phyloP scores from a whole-genome alignment of 345 rosid genomes.

The Arabidopsis arenosa region DNA sequence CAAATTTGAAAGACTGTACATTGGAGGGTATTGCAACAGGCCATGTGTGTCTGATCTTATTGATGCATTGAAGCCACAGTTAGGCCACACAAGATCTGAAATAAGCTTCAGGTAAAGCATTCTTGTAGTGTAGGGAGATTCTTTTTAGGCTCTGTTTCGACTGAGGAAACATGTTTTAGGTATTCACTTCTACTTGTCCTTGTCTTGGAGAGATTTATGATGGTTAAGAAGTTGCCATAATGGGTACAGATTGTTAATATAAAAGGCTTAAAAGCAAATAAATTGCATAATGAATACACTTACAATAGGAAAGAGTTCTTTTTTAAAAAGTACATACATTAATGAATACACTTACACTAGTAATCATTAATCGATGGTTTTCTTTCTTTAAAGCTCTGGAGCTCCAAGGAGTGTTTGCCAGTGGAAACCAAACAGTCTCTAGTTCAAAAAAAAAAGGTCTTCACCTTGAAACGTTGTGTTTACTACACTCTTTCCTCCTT shows the following conservation, averaged over 20 bases:
- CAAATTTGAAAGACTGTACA: background rate
- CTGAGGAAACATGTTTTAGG: too few species aligned
- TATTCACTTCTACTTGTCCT: too few species aligned
- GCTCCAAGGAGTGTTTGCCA: slow-evolving; percentile 9
- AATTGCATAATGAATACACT: background rate
- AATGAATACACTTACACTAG: background rate
- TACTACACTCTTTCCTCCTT: background rate
- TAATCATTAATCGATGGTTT: background rate
- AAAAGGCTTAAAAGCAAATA: background rate
- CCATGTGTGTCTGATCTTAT: background rate
- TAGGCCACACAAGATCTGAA: background rate
- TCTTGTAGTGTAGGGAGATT: too few species aligned
- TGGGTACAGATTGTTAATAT: too few species aligned
- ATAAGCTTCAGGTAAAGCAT: background rate
- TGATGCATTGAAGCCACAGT: background rate
- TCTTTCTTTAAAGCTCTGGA: background rate
- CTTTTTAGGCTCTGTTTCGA: too few species aligned
- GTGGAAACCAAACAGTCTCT: slow-evolving; percentile 14
- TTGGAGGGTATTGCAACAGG: background rate
- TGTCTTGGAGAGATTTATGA: background rate
- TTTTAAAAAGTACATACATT: too few species aligned
- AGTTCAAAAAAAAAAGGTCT: background rate
- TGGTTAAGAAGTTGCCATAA: too few species aligned
- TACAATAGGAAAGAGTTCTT: too few species aligned
- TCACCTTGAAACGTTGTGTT: background rate